A percentile compares a stretch with the other conserved stretches of the same genome.
These are phyloP conservation scores for Colletotrichum noveboracense DNA, from an alignment of 2,329 filamentous ascomycete genomes.

Conservation along the genomic window DNA sequence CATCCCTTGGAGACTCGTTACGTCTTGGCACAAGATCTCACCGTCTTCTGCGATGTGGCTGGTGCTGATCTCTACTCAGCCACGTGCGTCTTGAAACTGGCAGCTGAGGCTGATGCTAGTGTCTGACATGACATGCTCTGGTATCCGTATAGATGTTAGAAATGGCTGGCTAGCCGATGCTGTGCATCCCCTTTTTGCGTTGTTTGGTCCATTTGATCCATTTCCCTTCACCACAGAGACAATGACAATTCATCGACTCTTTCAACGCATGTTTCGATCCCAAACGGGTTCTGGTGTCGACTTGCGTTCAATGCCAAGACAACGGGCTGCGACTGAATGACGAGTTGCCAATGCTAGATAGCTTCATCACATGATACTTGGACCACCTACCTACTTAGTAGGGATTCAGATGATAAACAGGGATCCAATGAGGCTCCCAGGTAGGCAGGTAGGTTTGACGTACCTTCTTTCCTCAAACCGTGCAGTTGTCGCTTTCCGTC, in stretches of 20 bases:
- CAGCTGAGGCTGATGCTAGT: background rate
- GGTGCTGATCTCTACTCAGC: background rate
- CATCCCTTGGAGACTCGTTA: background rate
- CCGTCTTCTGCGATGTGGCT: background rate
- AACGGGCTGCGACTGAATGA: background rate
- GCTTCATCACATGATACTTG: background rate
- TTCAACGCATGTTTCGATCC: background rate
- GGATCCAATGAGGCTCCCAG: background rate
- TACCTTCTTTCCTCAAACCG: background rate
- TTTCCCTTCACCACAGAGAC: background rate
- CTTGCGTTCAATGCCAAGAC: background rate
- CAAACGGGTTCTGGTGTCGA: background rate
- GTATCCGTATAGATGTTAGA: background rate
- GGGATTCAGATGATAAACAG: background rate
- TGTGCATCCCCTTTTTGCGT: rapidly evolving
- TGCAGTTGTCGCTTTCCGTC: background rate
- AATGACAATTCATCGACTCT: background rate
- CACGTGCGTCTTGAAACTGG: background rate
- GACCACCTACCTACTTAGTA: background rate
- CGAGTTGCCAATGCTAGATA: background rate
- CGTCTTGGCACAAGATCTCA: background rate
- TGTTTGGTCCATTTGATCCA: background rate
- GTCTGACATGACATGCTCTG: background rate
- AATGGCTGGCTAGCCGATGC: background rate
- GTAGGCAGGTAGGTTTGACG: background rate